Percentiles rank a stretch among this genome's conserved stretches.
phyloP scores from a whole-genome alignment of 2,329 filamentous ascomycete species.

The Dactylella cylindrospora region DNA sequence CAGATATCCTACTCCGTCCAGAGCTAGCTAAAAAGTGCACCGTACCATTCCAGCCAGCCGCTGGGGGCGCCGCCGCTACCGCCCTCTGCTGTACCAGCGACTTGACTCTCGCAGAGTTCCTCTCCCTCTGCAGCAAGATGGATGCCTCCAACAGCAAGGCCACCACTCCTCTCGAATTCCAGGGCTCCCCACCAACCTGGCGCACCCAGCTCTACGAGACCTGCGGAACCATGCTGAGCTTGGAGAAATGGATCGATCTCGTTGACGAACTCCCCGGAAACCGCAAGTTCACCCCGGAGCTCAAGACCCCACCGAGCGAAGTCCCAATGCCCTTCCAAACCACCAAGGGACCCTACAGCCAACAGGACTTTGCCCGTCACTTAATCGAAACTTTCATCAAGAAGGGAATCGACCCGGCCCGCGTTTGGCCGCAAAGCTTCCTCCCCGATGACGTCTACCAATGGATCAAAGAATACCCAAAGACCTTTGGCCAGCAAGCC shows the following conservation, averaged over 20 bases:
- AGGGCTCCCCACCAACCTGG: slow-evolving; percentile 62
- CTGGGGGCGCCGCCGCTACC: slow-evolving; percentile 57
- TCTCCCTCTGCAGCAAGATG: slow-evolving; percentile 70
- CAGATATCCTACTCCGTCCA: slow-evolving; percentile 65
- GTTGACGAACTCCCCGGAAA: slow-evolving; percentile 59
- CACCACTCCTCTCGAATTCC: slow-evolving; percentile 61
- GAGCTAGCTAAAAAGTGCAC: slow-evolving; percentile 67
- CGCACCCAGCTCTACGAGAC: slow-evolving; percentile 67
- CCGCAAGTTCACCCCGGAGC: slow-evolving; percentile 66
- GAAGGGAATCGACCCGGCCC: slow-evolving; percentile 58
- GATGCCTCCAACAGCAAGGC: slow-evolving; percentile 64
- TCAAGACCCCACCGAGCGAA: slow-evolving; percentile 62
- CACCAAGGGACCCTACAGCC: slow-evolving; percentile 61
- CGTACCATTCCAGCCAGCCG: slow-evolving; percentile 62
- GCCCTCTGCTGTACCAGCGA: slow-evolving; percentile 72
- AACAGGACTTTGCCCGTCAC: slow-evolving; percentile 66
- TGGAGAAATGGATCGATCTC: slow-evolving; percentile 64
- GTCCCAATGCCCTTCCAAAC: slow-evolving; percentile 69
- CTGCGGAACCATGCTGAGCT: slow-evolving; percentile 64
- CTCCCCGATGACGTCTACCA: slow-evolving; percentile 65
- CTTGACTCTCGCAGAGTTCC: slow-evolving; percentile 68
- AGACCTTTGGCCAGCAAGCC: slow-evolving; percentile 62
- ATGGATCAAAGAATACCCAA: slow-evolving; percentile 65
- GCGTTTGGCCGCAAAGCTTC: slow-evolving; percentile 68
- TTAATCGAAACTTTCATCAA: slow-evolving; percentile 63